Conservation (phyloP, 2,329 filamentous ascomycete species). For the Fusarium sp. region DNA sequence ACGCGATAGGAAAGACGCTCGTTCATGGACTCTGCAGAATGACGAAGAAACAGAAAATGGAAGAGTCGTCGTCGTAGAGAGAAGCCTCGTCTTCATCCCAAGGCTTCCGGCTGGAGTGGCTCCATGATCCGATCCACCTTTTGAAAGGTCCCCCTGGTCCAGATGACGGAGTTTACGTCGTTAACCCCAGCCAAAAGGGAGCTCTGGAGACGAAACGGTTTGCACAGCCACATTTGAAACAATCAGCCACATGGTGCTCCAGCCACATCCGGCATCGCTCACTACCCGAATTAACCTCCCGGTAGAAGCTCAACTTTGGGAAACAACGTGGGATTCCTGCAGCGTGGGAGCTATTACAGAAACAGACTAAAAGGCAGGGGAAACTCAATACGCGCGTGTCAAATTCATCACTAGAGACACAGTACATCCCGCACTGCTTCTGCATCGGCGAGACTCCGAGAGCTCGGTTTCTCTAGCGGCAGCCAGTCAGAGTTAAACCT, state of each 20-base stretch:
- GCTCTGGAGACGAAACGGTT: neutral
- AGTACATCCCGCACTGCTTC: neutral
- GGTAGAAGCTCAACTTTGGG: neutral
- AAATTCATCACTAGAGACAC: neutral
- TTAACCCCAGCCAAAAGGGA: slow-evolving; percentile 3
- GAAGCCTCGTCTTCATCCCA: slow-evolving; percentile 22
- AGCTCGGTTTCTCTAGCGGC: neutral
- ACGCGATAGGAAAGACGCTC: neutral
- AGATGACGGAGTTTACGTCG: slow-evolving; percentile 6
- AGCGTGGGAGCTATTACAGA: neutral
- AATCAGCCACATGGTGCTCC: neutral
- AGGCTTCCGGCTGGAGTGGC: neutral
- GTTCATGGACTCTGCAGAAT: neutral
- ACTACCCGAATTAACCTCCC: neutral
- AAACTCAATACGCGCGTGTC: neutral
- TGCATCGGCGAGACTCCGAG: neutral
- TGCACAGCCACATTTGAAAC: neutral
- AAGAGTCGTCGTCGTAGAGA: slow-evolving; percentile 3
- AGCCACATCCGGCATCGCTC: neutral
- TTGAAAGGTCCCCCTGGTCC: neutral
- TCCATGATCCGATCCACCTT: slow-evolving; percentile 13
- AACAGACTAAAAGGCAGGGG: neutral
- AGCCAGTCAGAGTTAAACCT: neutral
- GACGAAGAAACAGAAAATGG: neutral
- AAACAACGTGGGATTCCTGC: slow-evolving; percentile 1